Conservation (phyloP, 768 basidiomycete species). For the Hericium alpestre region DNA sequence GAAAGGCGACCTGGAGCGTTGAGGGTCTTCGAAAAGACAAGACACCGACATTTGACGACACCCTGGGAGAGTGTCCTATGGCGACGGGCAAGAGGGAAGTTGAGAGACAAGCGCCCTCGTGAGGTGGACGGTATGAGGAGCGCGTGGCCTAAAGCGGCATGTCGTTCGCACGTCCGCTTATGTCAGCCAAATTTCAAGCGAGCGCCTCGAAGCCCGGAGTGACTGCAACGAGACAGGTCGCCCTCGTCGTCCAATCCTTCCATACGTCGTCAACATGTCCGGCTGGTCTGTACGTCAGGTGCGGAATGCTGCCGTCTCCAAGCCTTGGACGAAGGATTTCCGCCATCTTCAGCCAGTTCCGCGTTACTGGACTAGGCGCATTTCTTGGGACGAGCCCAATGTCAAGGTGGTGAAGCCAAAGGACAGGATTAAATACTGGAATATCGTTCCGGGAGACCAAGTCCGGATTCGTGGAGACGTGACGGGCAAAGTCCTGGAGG, state of each 20-base stretch:
- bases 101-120: not conserved
- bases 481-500: constrained; percentile 51
- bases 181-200: not conserved
- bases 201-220: not conserved
- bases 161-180: not conserved
- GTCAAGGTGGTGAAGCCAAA: constrained; percentile 47
- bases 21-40: not conserved
- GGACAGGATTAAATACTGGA: constrained; percentile 79
- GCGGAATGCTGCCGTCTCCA: constrained; percentile 8
- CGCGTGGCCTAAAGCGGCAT: too few relatives aligned
- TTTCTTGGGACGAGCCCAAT: constrained; percentile 29
- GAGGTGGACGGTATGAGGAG: too few relatives aligned
- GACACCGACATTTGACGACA: too few relatives aligned
- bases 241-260: not conserved
- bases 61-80: too few relatives aligned
- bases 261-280: not conserved
- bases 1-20: not conserved
- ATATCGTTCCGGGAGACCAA: constrained; percentile 76
- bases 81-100: too few relatives aligned
- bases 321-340: constrained; percentile 54
- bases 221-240: not conserved
- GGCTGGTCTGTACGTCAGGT: constrained; percentile 10
- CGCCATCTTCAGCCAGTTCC: constrained; percentile 55
- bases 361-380: constrained; percentile 38
- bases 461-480: constrained; percentile 62